These are phyloP conservation scores for Megacollybia marginata DNA, from an alignment of 768 basidiomycete genomes.

Conservation along the genomic window DNA sequence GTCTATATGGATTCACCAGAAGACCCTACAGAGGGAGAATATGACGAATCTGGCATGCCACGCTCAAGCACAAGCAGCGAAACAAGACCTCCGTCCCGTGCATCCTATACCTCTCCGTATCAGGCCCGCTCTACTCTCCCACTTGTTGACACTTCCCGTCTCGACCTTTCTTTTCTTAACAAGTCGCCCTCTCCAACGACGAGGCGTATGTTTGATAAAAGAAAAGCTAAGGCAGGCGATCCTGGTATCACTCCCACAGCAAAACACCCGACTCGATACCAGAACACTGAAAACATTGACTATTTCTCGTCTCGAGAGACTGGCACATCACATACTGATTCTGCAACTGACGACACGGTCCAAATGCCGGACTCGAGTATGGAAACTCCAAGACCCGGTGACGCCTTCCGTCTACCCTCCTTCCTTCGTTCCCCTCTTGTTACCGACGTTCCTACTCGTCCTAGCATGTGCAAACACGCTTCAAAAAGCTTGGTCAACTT, in stretches of 20 bases:
- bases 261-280: constrained; percentile 1
- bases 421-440: constrained; percentile 7
- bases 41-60: constrained; percentile 12
- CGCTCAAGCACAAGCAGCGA: not conserved
- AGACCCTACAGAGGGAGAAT: constrained; percentile 8
- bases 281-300: not conserved
- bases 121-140: constrained; percentile 8
- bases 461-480: constrained; percentile 48
- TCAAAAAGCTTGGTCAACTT: constrained; percentile 61
- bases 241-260: not conserved
- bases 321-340: not conserved
- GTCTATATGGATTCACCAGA: not conserved
- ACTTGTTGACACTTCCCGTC: constrained; percentile 21
- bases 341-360: not conserved
- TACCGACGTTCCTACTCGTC: constrained; percentile 14
- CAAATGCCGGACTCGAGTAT: not conserved
- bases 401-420: not conserved
- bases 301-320: not conserved
- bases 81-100: not conserved
- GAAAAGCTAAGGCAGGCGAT: constrained; percentile 17
- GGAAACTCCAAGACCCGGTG: not conserved
- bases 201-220: constrained; percentile 9
- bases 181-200: constrained; percentile 3
- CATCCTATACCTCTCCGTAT: not conserved
- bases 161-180: constrained; percentile 28